Base-by-base conservation (phyloP, 306 rosid genomes). In the Myrica gale region DNA sequence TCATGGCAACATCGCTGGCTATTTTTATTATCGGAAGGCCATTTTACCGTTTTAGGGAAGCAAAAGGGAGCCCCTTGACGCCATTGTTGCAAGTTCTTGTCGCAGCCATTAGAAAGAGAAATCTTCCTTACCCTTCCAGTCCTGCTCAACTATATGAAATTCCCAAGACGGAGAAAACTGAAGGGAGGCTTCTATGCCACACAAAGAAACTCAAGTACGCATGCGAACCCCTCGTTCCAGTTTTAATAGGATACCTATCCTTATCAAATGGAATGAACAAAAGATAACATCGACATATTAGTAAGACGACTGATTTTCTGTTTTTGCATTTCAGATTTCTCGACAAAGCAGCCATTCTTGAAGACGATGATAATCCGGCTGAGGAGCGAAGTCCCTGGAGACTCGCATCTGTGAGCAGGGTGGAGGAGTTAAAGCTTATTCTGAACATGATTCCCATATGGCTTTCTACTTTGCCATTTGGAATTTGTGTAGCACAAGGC, bases 51-150 rank as follows among this genome's bases (percentile, higher is more conserved):
- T 95, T 78, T 54, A 80, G 90, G 83, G 71, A 68, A 20, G 90
- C 92, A 0, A 67, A 81, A 2, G 98, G 98, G 69, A 95, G 98
- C 85, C 98, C 98, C 46, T 85, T 95, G 70, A 89, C 93, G 69
- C 98, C 98, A n/a, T 85, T 95, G 86, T 41, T 90, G 72, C 96
- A 95, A 78, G 99, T 92, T 68, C 81, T 90, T 73, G 91, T 90
- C 4, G 99, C 99, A 17, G 96, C 99, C 57, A 44, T 90, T 50
- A 61, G 85, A 45, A 95, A 92, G 57, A 85, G 97, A 71, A 87
- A 83, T 42, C 84, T 92, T 63, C 83, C 90, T 6, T 65, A 74
- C 71, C 99, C 97, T 79, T 73, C 92, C 17, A 51, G 74, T 58
- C 86, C 92, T 61, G 61, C 82, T 80, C 84, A 78, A 13, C 73